Evolutionary conservation across 441 rosid species (phyloP).

Genomic region (Isatis lusitanica): DNA sequence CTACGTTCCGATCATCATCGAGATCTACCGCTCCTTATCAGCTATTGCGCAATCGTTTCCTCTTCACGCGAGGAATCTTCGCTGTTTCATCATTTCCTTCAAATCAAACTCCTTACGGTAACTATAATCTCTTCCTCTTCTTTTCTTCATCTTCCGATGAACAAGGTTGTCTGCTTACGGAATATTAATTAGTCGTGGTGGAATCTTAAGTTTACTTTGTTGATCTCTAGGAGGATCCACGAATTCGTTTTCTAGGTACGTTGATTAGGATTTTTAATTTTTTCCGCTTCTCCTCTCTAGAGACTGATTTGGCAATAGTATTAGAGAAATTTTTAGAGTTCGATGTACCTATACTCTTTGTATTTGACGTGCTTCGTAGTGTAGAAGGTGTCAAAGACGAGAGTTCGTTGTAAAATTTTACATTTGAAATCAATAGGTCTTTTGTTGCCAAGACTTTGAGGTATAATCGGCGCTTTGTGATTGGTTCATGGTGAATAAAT

Average conservation of each 20-base stretch:
- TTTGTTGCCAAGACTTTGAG: background rate
- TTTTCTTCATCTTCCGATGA: background rate
- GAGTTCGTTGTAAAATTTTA: background rate
- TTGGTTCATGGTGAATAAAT: background rate
- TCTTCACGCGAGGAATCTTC: conserved; percentile 48
- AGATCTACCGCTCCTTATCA: conserved; percentile 30
- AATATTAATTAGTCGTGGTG: background rate
- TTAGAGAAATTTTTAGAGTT: background rate
- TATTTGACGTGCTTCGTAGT: background rate
- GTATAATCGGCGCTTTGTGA: background rate
- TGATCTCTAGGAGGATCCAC: background rate
- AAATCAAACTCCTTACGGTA: conserved; percentile 38
- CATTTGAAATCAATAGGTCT: background rate
- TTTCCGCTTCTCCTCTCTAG: background rate
- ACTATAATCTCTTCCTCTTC: background rate
- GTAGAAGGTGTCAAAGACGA: background rate
- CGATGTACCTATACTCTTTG: background rate
- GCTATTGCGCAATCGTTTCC: conserved; percentile 32
- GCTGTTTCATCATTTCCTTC: conserved; percentile 41
- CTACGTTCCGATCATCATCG: conserved; percentile 41
- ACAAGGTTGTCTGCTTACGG: background rate
- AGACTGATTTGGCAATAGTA: background rate
- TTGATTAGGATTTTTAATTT: background rate
- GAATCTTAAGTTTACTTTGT: background rate
- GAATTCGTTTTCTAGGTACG: background rate